Evolutionary conservation across 441 rosid species (phyloP).

Genomic region (Dalechampia spathulata): DNA sequence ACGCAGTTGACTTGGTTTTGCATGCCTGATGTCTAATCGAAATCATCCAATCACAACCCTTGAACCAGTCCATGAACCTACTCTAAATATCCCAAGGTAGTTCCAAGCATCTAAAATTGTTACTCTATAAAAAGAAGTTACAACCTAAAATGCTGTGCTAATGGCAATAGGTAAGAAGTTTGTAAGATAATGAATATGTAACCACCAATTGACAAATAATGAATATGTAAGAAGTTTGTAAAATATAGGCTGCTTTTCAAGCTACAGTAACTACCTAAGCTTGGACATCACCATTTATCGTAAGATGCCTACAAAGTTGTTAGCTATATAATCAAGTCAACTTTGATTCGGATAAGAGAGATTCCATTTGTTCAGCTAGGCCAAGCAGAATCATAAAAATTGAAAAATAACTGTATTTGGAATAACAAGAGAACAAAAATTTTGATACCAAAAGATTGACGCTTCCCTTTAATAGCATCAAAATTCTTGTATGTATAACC

Average conservation of each 20-base stretch:
- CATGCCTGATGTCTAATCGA: no score
- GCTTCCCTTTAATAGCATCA: slow-evolving; percentile 71
- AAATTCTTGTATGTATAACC: slow-evolving; percentile 96
- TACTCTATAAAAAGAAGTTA: no score
- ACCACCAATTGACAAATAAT: no score
- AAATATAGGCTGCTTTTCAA: neutral
- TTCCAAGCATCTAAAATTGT: no score
- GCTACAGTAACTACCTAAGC: neutral
- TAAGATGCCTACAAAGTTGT: neutral
- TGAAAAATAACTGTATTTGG: neutral
- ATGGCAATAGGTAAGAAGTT: no score
- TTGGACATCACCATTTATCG: neutral
- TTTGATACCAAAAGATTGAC: slow-evolving; percentile 49
- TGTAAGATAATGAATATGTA: no score
- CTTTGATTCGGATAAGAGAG: neutral
- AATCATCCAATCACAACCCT: no score
- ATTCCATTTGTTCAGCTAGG: neutral
- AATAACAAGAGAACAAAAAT: neutral
- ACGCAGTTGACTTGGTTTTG: no score
- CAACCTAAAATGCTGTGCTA: no score
- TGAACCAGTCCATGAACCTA: no score
- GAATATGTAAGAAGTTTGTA: neutral
- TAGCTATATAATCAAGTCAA: no score
- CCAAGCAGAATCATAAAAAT: neutral
- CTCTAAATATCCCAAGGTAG: no score